Evolutionary conservation across 1,139 yeast genomes (phyloP).

Genomic region (Geotrichum carabidarum): DNA sequence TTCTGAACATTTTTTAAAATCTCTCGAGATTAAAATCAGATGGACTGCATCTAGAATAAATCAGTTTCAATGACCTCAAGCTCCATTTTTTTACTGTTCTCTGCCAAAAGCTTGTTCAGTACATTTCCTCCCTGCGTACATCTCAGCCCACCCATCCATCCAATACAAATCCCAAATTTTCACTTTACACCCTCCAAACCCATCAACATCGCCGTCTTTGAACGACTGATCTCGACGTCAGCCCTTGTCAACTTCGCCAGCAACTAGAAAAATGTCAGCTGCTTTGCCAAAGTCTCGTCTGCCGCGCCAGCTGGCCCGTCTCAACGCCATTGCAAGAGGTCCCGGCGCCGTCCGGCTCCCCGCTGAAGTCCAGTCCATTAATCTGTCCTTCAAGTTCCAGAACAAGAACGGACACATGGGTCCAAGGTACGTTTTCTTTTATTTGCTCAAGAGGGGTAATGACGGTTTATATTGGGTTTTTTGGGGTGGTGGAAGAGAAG

Average conservation of each 20-base stretch:
- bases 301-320: conserved; percentile 41
- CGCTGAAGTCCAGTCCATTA: conserved; percentile 35
- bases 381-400: conserved; percentile 44
- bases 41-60: no score
- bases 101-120: no score
- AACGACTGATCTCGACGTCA: background rate
- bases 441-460: background rate
- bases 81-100: no score
- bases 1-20: no score
- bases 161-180: background rate
- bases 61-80: no score
- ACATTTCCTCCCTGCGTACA: no score
- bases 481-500: conserved; percentile 9
- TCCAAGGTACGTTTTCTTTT: background rate
- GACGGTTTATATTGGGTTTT: background rate
- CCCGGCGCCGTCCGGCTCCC: conserved; percentile 45
- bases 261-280: background rate
- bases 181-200: background rate
- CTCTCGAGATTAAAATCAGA: no score
- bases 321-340: conserved; percentile 44
- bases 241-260: background rate
- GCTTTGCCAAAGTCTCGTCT: conserved; percentile 27
- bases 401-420: conserved; percentile 40
- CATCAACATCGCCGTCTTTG: background rate
- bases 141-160: background rate